Conservation (phyloP, 2,329 filamentous ascomycete genomes). For the Emmonsiellopsis sp. region DNA sequence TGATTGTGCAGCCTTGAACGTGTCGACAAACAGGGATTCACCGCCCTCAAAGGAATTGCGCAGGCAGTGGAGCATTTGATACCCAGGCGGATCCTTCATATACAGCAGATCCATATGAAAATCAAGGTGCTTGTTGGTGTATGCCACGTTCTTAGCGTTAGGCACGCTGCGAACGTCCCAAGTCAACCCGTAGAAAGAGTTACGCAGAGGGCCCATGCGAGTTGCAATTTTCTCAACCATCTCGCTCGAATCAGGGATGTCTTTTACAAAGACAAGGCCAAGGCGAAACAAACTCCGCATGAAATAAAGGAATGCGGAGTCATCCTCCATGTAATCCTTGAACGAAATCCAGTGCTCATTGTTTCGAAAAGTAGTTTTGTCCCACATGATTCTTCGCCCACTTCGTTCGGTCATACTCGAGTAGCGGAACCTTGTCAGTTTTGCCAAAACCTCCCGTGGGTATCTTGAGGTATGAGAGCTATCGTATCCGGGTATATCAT, state of each 20-base stretch:
- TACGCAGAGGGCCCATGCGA: slow-evolving; percentile 67
- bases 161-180: slow-evolving; percentile 83
- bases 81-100: slow-evolving; percentile 64
- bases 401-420: not conserved
- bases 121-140: slow-evolving; percentile 71
- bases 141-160: slow-evolving; percentile 81
- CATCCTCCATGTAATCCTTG: slow-evolving; percentile 57
- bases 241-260: slow-evolving; percentile 58
- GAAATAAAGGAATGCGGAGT: slow-evolving; percentile 49
- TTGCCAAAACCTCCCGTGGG: slow-evolving; percentile 11
- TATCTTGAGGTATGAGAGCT: slow-evolving; percentile 33
- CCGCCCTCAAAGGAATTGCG: slow-evolving; percentile 71
- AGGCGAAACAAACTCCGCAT: slow-evolving; percentile 53
- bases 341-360: slow-evolving; percentile 52
- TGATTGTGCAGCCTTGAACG: slow-evolving; percentile 47
- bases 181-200: slow-evolving; percentile 83
- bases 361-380: slow-evolving; percentile 34
- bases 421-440: not conserved
- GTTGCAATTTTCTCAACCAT: slow-evolving; percentile 59
- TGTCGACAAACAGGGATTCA: slow-evolving; percentile 77
- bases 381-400: slow-evolving; percentile 23
- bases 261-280: slow-evolving; percentile 68
- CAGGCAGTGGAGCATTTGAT: slow-evolving; percentile 85
- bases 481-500: slow-evolving; percentile 41
- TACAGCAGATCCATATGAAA: slow-evolving; percentile 94